Conservation (phyloP, 305 asterid genomes). For the Solanum chacoense region DNA sequence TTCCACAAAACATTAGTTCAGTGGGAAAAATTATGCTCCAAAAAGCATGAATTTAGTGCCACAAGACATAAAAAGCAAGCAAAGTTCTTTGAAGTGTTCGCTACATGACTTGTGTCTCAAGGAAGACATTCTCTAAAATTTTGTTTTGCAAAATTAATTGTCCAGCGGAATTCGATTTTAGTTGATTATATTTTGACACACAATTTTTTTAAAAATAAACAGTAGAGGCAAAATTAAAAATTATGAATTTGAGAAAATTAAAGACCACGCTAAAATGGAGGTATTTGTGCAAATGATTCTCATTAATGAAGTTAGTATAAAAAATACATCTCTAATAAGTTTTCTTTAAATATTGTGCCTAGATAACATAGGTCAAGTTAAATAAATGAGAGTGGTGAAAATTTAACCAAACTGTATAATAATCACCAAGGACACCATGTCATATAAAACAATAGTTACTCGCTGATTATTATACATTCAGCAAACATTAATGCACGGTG, state of each 20-base stretch:
- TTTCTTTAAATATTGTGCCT: not conserved
- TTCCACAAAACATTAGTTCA: not conserved
- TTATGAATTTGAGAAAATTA: not conserved
- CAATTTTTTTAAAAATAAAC: no score
- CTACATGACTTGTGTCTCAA: not conserved
- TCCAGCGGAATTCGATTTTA: not conserved
- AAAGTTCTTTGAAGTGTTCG: not conserved
- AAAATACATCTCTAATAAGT: not conserved
- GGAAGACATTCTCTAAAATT: not conserved
- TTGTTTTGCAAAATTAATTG: not conserved
- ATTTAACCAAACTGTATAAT: not conserved
- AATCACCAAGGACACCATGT: not conserved
- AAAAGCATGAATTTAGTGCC: not conserved
- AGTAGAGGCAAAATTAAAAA: not conserved
- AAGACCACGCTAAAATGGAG: not conserved
- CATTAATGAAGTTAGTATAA: not conserved
- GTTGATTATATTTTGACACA: not conserved
- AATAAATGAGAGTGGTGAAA: not conserved
- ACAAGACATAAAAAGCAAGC: not conserved
- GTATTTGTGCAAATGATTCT: not conserved
- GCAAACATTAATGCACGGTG: not conserved
- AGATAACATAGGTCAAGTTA: not conserved
- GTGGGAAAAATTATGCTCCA: not conserved
- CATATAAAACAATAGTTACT: not conserved
- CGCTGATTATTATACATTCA: not conserved